Conservation (phyloP, 768 basidiomycete genomes). For the Serendipita sp. region DNA sequence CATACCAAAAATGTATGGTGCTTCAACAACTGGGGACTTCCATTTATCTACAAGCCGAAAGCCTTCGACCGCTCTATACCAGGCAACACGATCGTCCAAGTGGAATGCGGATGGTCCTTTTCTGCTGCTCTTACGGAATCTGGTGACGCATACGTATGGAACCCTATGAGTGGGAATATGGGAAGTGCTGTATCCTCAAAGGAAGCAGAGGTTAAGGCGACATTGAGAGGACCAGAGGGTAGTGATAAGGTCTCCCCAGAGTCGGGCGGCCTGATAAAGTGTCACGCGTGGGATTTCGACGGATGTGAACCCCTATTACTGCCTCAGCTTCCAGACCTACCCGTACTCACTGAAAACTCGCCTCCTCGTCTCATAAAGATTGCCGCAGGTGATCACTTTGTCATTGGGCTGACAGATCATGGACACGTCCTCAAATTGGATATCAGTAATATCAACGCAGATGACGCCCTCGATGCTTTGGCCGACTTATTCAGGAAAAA, state of each 20-base stretch:
- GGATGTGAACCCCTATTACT: constrained; percentile 36
- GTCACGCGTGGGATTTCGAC: constrained; percentile 41
- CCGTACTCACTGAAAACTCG: constrained; percentile 22
- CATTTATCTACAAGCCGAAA: constrained; percentile 38
- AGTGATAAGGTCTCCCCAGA: constrained; percentile 19
- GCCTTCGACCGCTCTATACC: constrained; percentile 27
- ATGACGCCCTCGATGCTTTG: constrained; percentile 19
- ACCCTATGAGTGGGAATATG: constrained; percentile 40
- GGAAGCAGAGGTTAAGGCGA: constrained; percentile 31
- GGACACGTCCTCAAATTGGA: constrained; percentile 61
- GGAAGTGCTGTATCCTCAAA: constrained; percentile 21
- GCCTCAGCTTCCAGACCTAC: constrained; percentile 35
- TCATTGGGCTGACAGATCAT: constrained; percentile 65
- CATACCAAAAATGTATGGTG: constrained; percentile 47
- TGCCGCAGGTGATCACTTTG: constrained; percentile 53
- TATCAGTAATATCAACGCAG: constrained; percentile 16
- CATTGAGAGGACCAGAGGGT: constrained; percentile 19
- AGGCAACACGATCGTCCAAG: constrained; percentile 30
- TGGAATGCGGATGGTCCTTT: constrained; percentile 71
- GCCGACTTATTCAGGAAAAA: constrained; percentile 20
- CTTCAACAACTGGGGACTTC: constrained; percentile 62
- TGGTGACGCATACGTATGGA: constrained; percentile 65
- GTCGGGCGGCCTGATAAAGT: constrained; percentile 34
- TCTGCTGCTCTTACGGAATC: constrained; percentile 54
- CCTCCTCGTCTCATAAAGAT: constrained; percentile 48